Evolutionary conservation across 1,284 basidiomycete species (phyloP).

Genomic region (Pyrrhoderma lamaoense): DNA sequence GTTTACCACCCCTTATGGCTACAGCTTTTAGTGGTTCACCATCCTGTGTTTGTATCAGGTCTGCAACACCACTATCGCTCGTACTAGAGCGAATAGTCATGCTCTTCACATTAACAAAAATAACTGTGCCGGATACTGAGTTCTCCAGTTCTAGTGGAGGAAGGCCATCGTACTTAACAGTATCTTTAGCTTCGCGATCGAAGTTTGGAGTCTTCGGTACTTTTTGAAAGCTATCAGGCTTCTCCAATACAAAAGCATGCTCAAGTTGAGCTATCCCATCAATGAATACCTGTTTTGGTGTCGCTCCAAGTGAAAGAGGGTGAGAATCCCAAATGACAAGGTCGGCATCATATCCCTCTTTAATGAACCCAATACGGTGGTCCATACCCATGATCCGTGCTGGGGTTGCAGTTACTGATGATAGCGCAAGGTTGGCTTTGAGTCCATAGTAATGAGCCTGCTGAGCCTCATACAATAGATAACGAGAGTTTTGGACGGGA

Average conservation of each 20-base stretch:
- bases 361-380: constrained; percentile 76
- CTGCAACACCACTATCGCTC: constrained; percentile 25
- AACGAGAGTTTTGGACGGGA: constrained; percentile 69
- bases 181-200: constrained; percentile 42
- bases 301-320: constrained; percentile 67
- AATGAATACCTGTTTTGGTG: constrained; percentile 68
- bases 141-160: constrained; percentile 46
- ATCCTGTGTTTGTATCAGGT: constrained; percentile 20
- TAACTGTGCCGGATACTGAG: constrained; percentile 31
- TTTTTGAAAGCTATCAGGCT: constrained; percentile 41
- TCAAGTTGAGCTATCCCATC: constrained; percentile 60
- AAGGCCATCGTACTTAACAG: constrained; percentile 58
- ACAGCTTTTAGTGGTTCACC: constrained; percentile 30
- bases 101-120: constrained; percentile 53
- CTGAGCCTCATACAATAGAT: constrained; percentile 79
- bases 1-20: constrained; percentile 34
- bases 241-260: constrained; percentile 28
- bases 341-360: constrained; percentile 49
- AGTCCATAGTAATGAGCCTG: constrained; percentile 80
- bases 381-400: constrained; percentile 72
- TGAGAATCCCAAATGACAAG: constrained; percentile 69
- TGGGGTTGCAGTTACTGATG: constrained; percentile 75
- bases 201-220: constrained; percentile 54
- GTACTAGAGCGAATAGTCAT: constrained; percentile 35
- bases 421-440: constrained; percentile 51